Evolutionary conservation across 345 rosid genomes (phyloP), one percentile per base, ranked within the genome.

Genomic region (Lepidium sativum): DNA sequence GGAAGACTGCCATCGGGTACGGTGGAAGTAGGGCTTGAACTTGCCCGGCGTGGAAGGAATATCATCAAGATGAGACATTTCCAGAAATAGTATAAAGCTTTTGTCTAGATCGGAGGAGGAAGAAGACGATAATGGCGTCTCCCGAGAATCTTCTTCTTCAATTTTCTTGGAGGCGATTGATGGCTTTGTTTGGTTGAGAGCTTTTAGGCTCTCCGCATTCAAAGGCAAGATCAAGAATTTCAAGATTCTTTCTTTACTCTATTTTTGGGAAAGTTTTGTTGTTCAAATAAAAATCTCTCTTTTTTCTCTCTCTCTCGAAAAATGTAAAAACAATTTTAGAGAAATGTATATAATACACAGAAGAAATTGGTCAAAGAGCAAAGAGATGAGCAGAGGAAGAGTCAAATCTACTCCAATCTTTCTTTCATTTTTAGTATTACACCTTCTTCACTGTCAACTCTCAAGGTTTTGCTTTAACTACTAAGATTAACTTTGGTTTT

Each of bases 31-130:
- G 1, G 95, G 74, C 96, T 92, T 92, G 91, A 92, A 92, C 72
- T 92, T 92, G 34, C 91, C 98, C 0, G 95, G 91, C 12, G 97
- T 87, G 4, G 97, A 89, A 4, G 98, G 95, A 31, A 53, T 77
- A 67, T 85, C 72, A 68, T 89, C 91, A 57, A 78, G 95, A 80
- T 85, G 92, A 25, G 89, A 84, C 85, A 81, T 81, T 25, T 4
- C 5, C 5, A 25, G 6, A 25, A 25, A 25, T 25, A 25, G 29
- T 25, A 4, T 25, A 1, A 25, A 25, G 29, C 6, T 4, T 25
- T 25, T 25, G 29, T 25, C 29, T 25, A 4, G 5, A 25, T 25
- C 29, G 29, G 29, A 25, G 29, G 29, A 25, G 29, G 6, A 25
- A 25, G 29, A 25, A 25, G 29, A 4, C 13, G 31, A 47, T 21